These are phyloP conservation scores for Solanum chiquidenum DNA, from an alignment of 257 asterid species.

Conservation along the genomic window DNA sequence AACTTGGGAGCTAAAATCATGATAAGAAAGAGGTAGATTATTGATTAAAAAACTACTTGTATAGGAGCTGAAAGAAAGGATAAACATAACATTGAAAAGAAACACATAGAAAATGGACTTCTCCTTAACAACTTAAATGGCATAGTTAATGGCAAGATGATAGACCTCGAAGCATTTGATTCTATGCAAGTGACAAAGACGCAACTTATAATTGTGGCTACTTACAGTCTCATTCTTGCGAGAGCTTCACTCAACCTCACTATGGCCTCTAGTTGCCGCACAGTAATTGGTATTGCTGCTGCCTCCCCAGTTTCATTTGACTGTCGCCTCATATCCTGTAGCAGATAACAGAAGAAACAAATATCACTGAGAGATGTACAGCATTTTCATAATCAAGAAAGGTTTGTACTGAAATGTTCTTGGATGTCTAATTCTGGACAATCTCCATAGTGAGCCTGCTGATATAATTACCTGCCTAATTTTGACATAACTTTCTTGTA, in stretches of 20 bases:
- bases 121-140: neutral
- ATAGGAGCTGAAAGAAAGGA: neutral
- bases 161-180: neutral
- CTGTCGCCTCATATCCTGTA: constrained; percentile 84
- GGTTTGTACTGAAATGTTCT: neutral
- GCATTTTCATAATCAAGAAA: neutral
- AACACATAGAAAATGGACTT: neutral
- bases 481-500: constrained; percentile 79
- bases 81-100: neutral
- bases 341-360: constrained; percentile 1
- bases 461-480: constrained; percentile 76
- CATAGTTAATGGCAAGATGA: neutral
- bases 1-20: constrained; percentile 44
- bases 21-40: neutral
- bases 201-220: neutral
- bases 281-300: constrained; percentile 91
- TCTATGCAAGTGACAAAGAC: neutral
- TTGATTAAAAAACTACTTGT: neutral
- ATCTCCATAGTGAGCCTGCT: neutral
- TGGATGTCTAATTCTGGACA: neutral
- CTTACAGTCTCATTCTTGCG: constrained; percentile 94
- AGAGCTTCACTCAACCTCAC: constrained; percentile 94
- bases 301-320: constrained; percentile 91
- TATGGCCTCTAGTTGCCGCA: constrained; percentile 93
- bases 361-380: neutral